These are phyloP conservation scores for Oldenlandia corymbosa DNA, from an alignment of 257 asterid species.

Conservation along the genomic window DNA sequence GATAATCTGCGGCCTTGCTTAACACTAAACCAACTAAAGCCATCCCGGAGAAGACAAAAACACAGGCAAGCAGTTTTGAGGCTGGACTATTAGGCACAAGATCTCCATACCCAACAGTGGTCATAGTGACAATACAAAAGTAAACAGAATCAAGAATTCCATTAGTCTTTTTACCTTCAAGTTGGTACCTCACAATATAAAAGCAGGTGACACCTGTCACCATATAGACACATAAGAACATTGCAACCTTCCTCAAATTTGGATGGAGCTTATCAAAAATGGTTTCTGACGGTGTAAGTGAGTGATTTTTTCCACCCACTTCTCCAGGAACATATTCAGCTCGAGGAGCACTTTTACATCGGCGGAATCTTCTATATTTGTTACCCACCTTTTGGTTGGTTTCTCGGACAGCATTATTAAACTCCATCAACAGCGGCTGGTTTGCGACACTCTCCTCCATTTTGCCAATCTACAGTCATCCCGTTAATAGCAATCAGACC, in stretches of 20 bases:
- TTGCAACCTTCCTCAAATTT: conserved; percentile 37
- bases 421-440: conserved; percentile 17
- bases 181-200: conserved; percentile 47
- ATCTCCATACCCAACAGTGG: conserved; percentile 95
- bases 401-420: conserved; percentile 5
- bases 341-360: conserved; percentile 73
- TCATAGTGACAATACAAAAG: conserved; percentile 94
- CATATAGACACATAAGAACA: conserved; percentile 50
- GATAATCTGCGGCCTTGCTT: conserved; percentile 82
- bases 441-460: conserved; percentile 17
- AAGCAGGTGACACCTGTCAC: conserved; percentile 58
- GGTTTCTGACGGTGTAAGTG: conserved; percentile 28
- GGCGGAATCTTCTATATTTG: conserved; percentile 48
- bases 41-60: conserved; percentile 87
- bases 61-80: conserved; percentile 77
- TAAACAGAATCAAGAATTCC: conserved; percentile 76
- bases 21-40: conserved; percentile 52
- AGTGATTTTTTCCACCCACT: conserved; percentile 22
- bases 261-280: conserved; percentile 44
- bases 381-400: conserved; percentile 20
- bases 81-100: conserved; percentile 59
- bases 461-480: neutral
- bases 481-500: neutral
- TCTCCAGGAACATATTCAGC: conserved; percentile 44
- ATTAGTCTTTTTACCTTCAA: conserved; percentile 53